A percentile compares a stretch with the other conserved stretches of the same genome.
phyloP scores from a whole-genome alignment of 2,329 filamentous ascomycete genomes.

The Botryotinia globosa region DNA sequence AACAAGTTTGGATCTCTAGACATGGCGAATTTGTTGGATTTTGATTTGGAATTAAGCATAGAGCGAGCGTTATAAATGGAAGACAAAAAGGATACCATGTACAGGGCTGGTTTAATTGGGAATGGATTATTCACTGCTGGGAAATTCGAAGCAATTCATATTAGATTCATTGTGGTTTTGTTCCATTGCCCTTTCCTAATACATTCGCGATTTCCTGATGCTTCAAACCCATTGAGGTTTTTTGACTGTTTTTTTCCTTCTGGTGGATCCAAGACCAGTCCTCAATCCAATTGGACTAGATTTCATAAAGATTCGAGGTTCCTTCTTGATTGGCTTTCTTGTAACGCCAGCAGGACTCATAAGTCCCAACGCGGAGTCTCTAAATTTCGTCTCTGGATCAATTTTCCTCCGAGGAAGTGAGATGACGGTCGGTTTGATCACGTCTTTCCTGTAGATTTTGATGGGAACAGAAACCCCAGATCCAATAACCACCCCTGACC shows the following conservation, averaged over 20 bases:
- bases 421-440: not conserved
- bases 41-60: slow-evolving; percentile 2
- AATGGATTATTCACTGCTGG: not conserved
- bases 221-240: slow-evolving; percentile 10
- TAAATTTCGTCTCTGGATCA: slow-evolving; percentile 1
- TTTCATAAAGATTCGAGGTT: not conserved
- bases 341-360: not conserved
- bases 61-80: slow-evolving; percentile 11
- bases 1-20: not conserved
- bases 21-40: not conserved
- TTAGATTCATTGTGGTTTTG: not conserved
- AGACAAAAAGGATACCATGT: not conserved
- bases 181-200: not conserved
- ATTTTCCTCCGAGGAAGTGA: not conserved
- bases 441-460: not conserved
- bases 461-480: not conserved
- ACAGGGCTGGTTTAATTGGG: not conserved
- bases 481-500: not conserved
- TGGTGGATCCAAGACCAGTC: not conserved
- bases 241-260: not conserved
- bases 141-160: not conserved
- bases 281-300: slow-evolving; percentile 6
- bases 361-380: slow-evolving; percentile 15
- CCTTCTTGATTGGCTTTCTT: not conserved
- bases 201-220: not conserved